These are phyloP conservation scores for Fusarium veterinarium DNA, from an alignment of 2,329 filamentous ascomycete genomes.

Conservation along the genomic window DNA sequence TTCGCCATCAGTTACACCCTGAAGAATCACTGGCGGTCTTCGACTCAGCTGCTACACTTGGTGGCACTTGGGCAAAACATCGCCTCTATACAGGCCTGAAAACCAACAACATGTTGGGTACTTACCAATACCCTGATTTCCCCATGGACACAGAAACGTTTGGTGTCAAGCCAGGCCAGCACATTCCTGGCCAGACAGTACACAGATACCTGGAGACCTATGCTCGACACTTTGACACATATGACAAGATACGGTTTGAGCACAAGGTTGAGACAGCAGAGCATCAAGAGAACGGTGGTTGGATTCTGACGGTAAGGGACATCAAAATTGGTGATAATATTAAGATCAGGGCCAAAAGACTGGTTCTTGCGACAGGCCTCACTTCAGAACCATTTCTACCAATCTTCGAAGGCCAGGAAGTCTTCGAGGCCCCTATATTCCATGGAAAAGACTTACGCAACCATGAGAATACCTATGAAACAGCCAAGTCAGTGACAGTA, in stretches of 20 bases:
- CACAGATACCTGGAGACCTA: conserved; percentile 61
- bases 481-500: conserved; percentile 61
- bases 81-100: conserved; percentile 76
- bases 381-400: conserved; percentile 62
- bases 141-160: conserved; percentile 71
- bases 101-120: conserved; percentile 79
- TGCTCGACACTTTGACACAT: conserved; percentile 56
- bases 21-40: conserved; percentile 66
- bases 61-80: conserved; percentile 77
- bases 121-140: conserved; percentile 79
- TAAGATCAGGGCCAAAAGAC: conserved; percentile 56
- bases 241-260: conserved; percentile 53
- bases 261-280: conserved; percentile 57
- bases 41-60: conserved; percentile 67
- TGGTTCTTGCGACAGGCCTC: conserved; percentile 67
- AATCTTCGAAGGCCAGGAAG: conserved; percentile 57
- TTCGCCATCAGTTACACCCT: conserved; percentile 69
- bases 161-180: conserved; percentile 57
- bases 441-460: conserved; percentile 60
- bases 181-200: conserved; percentile 60
- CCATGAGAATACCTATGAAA: conserved; percentile 54
- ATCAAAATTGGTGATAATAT: conserved; percentile 19
- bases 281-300: conserved; percentile 55
- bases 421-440: conserved; percentile 60
- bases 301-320: conserved; percentile 46